Percentiles rank a stretch among this genome's conserved stretches.
These are phyloP conservation scores for Teratosphaeriaceae sp. DNA, from an alignment of 2,329 filamentous ascomycete species.

Conservation along the genomic window DNA sequence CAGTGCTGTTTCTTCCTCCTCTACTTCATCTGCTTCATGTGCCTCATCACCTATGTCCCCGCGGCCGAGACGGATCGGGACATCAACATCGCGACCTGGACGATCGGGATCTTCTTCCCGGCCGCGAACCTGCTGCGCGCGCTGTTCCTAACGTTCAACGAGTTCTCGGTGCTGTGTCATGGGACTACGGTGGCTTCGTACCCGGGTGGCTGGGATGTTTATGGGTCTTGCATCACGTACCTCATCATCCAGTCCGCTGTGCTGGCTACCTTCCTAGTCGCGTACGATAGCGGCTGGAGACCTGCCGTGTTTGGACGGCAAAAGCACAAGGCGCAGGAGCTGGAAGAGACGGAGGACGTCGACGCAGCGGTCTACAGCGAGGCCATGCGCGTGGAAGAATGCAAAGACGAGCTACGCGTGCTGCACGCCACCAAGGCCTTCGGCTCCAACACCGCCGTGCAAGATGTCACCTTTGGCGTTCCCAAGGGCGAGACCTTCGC, in stretches of 20 bases:
- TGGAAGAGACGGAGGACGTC: constrained; percentile 38
- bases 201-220: constrained; percentile 64
- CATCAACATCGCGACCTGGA: constrained; percentile 66
- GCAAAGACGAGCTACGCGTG: constrained; percentile 67
- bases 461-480: constrained; percentile 76
- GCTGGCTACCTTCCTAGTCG: constrained; percentile 67
- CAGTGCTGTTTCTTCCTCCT: constrained; percentile 54
- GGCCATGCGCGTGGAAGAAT: constrained; percentile 53
- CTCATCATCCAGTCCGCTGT: constrained; percentile 66
- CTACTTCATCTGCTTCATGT: constrained; percentile 40
- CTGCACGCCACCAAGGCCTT: constrained; percentile 76
- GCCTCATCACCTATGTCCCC: constrained; percentile 61
- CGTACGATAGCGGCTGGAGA: constrained; percentile 65
- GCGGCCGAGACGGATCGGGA: constrained; percentile 61
- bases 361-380: constrained; percentile 59
- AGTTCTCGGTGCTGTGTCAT: constrained; percentile 72
- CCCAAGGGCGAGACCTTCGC: constrained; percentile 78
- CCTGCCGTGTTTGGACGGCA: constrained; percentile 52
- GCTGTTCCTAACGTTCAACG: constrained; percentile 70
- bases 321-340: constrained; percentile 34
- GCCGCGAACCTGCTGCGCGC: constrained; percentile 68
- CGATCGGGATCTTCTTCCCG: constrained; percentile 66
- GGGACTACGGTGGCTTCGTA: constrained; percentile 57
- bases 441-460: constrained; percentile 68
- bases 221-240: constrained; percentile 80